Evolutionary conservation across 768 basidiomycete genomes (phyloP), one percentile per base, ranked within the genome.

Genomic region (Grammothele lineata): DNA sequence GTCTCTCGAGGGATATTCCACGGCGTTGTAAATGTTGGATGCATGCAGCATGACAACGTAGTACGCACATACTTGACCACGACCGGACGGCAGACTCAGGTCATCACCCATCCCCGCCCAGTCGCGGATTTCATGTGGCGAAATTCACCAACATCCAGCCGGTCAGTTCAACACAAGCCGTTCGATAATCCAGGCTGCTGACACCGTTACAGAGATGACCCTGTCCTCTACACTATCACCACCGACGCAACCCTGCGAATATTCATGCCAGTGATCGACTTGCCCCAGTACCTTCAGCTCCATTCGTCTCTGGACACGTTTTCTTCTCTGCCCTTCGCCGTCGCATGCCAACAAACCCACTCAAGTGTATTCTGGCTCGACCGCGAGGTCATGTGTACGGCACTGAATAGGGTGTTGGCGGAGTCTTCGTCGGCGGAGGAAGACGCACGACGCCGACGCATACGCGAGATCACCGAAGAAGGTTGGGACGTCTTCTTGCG

Each of bases 221-320:
- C 85, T 2, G 80, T 85, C 45, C 71, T 95, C 3, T 93, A 88
- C 62, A 92, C 91, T 27, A 76, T 89, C 50, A 91, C 93, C 12
- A 78, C 81, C 21, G 88, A 93, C 57, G 79, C 87, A 1, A 85
- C 85, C 4, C 63, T 95, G 27, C 82, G 93, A 19, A 81, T 96
- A 58, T 94, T 90, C 64, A 69, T 88, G 26, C 90, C 93, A 5
- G 89, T 96, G 11, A 68, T 96, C 37, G 93, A 96, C 62, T 80
- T 83, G 14, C 91, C 92, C 11, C 80, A 83, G 52, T 77, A 81
- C 60, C 73, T 96, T 33, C 93, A 95, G 63, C 76, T 96, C 4
- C 91, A 92, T 59, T 79, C 85, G 6, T 76, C 87, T 2, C 62
- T 94, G 38, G 89, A 93, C 60, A 63, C 81, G 7, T 81, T 74